A percentile compares a stretch with the other conserved stretches of the same genome.
Evolutionary conservation across 257 asterid genomes (phyloP).

Genomic region (Dorcoceras hygrometricum): DNA sequence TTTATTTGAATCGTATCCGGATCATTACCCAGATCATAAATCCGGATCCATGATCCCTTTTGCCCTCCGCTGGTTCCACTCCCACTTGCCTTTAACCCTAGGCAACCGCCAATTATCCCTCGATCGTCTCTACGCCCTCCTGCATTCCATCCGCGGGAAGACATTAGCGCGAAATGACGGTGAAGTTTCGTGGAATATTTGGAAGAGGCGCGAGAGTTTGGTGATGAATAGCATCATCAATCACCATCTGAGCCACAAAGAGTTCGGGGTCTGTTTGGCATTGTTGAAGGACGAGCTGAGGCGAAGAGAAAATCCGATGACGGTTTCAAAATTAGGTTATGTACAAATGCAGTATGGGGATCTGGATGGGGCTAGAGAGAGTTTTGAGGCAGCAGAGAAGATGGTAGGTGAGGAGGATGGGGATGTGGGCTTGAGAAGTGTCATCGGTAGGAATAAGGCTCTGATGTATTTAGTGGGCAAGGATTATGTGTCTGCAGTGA

Average conservation of each 20-base stretch:
- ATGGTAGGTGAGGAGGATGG: constrained; percentile 31
- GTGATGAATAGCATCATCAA: constrained; percentile 71
- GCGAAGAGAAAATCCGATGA: constrained; percentile 46
- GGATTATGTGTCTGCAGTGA: constrained; percentile 86
- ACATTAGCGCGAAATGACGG: constrained; percentile 24
- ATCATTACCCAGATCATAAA: constrained; percentile 60
- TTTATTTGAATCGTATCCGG: constrained; percentile 56
- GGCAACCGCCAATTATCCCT: constrained; percentile 70
- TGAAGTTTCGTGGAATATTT: constrained; percentile 37
- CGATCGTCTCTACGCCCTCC: constrained; percentile 71
- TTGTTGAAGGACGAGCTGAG: constrained; percentile 52
- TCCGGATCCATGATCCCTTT: constrained; percentile 86
- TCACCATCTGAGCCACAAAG: constrained; percentile 79
- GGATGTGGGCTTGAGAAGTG: constrained; percentile 56
- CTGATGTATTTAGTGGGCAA: constrained; percentile 80
- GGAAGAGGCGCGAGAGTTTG: constrained; percentile 66
- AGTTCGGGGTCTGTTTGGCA: constrained; percentile 62
- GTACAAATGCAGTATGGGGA: constrained; percentile 96
- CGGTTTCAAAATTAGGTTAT: constrained; percentile 74
- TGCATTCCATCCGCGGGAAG: constrained; percentile 53
- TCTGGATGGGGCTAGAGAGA: constrained; percentile 70
- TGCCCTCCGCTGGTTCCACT: constrained; percentile 87
- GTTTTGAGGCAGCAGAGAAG: constrained; percentile 59
- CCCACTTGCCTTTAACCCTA: constrained; percentile 70
- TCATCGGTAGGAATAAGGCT: constrained; percentile 85